These are phyloP conservation scores for Fusarium tuaranense DNA, from an alignment of 2,329 filamentous ascomycete species.

Conservation along the genomic window DNA sequence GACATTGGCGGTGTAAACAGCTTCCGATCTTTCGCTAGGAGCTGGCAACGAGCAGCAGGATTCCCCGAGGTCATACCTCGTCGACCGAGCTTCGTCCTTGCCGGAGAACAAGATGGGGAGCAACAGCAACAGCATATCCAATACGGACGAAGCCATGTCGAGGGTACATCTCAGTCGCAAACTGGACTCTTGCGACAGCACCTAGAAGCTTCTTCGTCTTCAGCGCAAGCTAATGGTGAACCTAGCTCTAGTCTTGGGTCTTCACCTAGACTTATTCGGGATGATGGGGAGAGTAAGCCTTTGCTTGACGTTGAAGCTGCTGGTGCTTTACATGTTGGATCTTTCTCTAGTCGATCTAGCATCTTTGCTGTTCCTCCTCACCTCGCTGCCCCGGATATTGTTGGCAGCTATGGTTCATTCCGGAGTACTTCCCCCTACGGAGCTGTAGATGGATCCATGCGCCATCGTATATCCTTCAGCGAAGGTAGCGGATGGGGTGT, in stretches of 20 bases:
- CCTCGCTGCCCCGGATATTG: conserved; percentile 75
- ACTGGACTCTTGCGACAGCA: conserved; percentile 65
- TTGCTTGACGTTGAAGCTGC: conserved; percentile 59
- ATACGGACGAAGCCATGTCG: conserved; percentile 56
- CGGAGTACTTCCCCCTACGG: conserved; percentile 62
- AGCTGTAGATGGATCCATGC: conserved; percentile 57
- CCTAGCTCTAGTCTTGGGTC: conserved; percentile 37
- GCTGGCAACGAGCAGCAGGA: conserved; percentile 89
- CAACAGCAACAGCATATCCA: conserved; percentile 43
- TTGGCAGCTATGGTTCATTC: conserved; percentile 76
- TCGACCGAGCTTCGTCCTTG: conserved; percentile 78
- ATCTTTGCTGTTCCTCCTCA: conserved; percentile 71
- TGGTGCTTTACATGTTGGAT: conserved; percentile 43
- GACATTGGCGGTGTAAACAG: conserved; percentile 93
- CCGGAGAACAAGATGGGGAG: conserved; percentile 59
- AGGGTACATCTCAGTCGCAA: conserved; percentile 49
- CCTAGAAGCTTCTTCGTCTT: conserved; percentile 56
- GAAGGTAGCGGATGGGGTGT: conserved; percentile 49
- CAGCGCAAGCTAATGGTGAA: conserved; percentile 35
- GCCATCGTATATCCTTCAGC: conserved; percentile 60
- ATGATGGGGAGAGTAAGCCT: conserved; percentile 62
- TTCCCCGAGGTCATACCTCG: conserved; percentile 91
- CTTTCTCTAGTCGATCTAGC: conserved; percentile 49
- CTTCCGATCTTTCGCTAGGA: conserved; percentile 91
- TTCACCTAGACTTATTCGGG: conserved; percentile 18